Conservation (phyloP, 371 early-diverging fungal species). For the Apophysomyces sp. region DNA sequence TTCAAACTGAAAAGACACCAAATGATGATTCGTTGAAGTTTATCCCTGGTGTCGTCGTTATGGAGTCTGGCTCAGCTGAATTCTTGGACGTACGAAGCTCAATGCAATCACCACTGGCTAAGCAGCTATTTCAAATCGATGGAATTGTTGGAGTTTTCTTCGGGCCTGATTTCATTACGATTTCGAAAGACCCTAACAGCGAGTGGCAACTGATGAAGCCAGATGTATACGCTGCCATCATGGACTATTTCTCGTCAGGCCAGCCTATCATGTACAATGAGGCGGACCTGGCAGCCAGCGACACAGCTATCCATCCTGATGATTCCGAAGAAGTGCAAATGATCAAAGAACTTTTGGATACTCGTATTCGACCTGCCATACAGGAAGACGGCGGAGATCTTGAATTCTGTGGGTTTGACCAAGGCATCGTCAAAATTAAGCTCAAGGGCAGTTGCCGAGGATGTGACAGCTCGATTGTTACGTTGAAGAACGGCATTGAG, state of each 20-base stretch:
- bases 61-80: conserved; percentile 71
- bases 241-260: conserved; percentile 92
- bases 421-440: conserved; percentile 88
- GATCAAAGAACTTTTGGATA: conserved; percentile 97
- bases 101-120: conserved; percentile 86
- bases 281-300: conserved; percentile 54
- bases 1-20: conserved; percentile 94
- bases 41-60: conserved; percentile 82
- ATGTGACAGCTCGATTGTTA: conserved; percentile 86
- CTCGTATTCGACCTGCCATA: conserved; percentile 94
- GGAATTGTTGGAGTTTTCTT: conserved; percentile 88
- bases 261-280: conserved; percentile 65
- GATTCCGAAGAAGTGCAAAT: conserved; percentile 92
- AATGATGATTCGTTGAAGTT: conserved; percentile 93
- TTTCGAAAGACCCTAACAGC: conserved; percentile 80
- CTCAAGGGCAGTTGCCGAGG: conserved; percentile 96
- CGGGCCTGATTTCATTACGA: conserved; percentile 91
- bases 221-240: conserved; percentile 91
- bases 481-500: conserved; percentile 97
- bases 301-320: conserved; percentile 75
- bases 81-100: conserved; percentile 78
- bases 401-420: conserved; percentile 87
- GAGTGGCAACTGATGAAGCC: conserved; percentile 96
- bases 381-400: conserved; percentile 98
- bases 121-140: conserved; percentile 84